These are phyloP conservation scores for Elsinoe necatrix DNA, from an alignment of 2,329 filamentous ascomycete genomes.

Conservation along the genomic window DNA sequence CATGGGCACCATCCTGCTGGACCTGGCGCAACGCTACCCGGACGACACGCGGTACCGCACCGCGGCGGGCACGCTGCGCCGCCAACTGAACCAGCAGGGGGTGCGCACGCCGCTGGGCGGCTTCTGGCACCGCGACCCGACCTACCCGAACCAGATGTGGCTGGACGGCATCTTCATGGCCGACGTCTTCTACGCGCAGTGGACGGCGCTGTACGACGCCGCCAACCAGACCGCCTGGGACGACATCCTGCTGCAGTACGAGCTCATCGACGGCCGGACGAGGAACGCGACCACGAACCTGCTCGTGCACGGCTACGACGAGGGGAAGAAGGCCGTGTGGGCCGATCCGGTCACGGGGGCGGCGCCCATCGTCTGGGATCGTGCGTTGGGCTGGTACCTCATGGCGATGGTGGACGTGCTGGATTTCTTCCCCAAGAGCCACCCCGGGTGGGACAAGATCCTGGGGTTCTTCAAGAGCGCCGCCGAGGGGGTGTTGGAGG, in stretches of 20 bases:
- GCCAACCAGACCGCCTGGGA: constrained; percentile 17
- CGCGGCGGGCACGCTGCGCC: constrained; percentile 71
- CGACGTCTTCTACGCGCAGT: constrained; percentile 36
- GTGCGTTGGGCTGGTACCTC: constrained; percentile 48
- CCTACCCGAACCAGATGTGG: constrained; percentile 46
- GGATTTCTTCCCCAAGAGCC: constrained; percentile 30
- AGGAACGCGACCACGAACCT: constrained; percentile 41
- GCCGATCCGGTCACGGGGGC: constrained; percentile 44
- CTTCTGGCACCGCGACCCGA: constrained; percentile 29
- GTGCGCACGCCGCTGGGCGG: constrained; percentile 25
- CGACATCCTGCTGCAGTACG: constrained; percentile 23
- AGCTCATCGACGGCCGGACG: neutral
- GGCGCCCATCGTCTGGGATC: constrained; percentile 46
- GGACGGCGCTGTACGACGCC: constrained; percentile 17
- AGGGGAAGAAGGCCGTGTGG: constrained; percentile 42
- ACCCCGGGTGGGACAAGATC: constrained; percentile 11
- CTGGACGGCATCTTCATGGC: constrained; percentile 47
- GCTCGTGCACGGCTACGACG: constrained; percentile 49
- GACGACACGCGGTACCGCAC: constrained; percentile 47
- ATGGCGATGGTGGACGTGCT: constrained; percentile 45
- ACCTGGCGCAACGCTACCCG: constrained; percentile 58
- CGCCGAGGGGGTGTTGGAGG: constrained; percentile 32
- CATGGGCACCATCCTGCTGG: constrained; percentile 70
- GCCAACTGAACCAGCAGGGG: constrained; percentile 62
- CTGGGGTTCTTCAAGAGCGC: constrained; percentile 32